Base-by-base conservation (phyloP, 2,329 filamentous ascomycete species). In the Hortaea werneckii region DNA sequence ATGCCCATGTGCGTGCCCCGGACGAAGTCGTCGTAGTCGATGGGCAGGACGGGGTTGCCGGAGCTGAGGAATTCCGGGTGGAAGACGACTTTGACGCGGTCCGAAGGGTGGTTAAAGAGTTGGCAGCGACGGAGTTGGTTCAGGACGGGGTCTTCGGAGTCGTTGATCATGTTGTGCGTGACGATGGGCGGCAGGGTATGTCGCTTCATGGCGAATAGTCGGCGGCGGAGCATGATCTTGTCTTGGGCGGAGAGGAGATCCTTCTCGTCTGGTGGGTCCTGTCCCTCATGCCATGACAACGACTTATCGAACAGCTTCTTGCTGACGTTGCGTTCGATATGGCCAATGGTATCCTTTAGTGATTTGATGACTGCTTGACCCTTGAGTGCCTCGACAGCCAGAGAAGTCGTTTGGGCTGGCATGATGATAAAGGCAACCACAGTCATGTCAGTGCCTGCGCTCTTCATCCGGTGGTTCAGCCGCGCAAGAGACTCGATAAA, bases 21-120 rank as follows among this genome's bases (percentile, higher is more conserved):
- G 39, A 98, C 92, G 63, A 98, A 98, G 66, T 98, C 92, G 61
- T 98, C 92, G 60, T 98, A 96, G 69, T 96, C 92, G 61, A 98
- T 76, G 12, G 92, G 89, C 30, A 98, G 75, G 2, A 98, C 89
- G 0, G 92, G 90, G 69, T 95, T 96, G 45, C 87, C 83, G 1
- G 90, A 94, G 73, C 89, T 95, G 56, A 98, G 72, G 70, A 98
- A 98, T 67, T 96, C 92, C 5, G 92, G 92, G 63, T 98, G 92
- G 79, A 98, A 98, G 54, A 98, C 77, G 49, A 98, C 78, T 78
- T 98, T 98, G 69, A 98, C 92, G 29, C 92, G 86, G 65, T 98
- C 92, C 1, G 82, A 80, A 0, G 89, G 85, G 66, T 95, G 85
- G 71, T 98, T 98, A 77, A 96, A 96, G 20, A 98, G 82, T 67